Base-by-base conservation (phyloP, 257 asterid species). In the Solanum corneliomulleri region DNA sequence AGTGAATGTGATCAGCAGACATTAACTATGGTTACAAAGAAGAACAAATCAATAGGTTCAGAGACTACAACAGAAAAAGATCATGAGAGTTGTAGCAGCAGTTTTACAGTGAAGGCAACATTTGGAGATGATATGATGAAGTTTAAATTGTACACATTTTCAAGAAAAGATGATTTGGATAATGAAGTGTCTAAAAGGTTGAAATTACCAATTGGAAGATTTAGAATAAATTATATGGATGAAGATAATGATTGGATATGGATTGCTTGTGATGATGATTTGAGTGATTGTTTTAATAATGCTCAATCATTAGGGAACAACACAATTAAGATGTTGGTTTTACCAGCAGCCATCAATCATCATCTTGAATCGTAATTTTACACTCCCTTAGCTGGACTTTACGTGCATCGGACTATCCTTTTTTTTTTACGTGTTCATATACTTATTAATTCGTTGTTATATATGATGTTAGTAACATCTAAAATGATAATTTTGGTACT, bases 211-310 rank as follows among this genome's bases (percentile, higher is more conserved):
- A 12, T 33, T 69, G 69, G 31, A 42, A 45, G 27, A 18, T 70
- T 68, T 45, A 85, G 80, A 85, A 41, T 42, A 44, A 85, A 44
- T 41, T 85, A 85, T 6, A 31, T 25, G 66, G 87, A 85, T 69
- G 82, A 85, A 42, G 82, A 85, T 39, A 49, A 33, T 68, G 87
- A 85, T 85, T 42, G 37, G 82, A 85, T 85, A 66, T 85, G 60
- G 66, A 71, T 85, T 66, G 68, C 87, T 4, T 42, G 35, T 85
- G 87, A 85, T 85, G 82, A 85, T 5, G 87, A 85, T 69, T 21
- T 85, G 82, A 2, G 44, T 9, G 68, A 42, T 60, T 85, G 87
- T 70, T 44, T 85, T 12, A 85, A 23, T 69, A 85, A 47, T 85
- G 75, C 31, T 47, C 62, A 16, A 69, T 85, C 87, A 23, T 85